Conservation (phyloP, 1,284 basidiomycete species). For the Tylopilus orsonianus region DNA sequence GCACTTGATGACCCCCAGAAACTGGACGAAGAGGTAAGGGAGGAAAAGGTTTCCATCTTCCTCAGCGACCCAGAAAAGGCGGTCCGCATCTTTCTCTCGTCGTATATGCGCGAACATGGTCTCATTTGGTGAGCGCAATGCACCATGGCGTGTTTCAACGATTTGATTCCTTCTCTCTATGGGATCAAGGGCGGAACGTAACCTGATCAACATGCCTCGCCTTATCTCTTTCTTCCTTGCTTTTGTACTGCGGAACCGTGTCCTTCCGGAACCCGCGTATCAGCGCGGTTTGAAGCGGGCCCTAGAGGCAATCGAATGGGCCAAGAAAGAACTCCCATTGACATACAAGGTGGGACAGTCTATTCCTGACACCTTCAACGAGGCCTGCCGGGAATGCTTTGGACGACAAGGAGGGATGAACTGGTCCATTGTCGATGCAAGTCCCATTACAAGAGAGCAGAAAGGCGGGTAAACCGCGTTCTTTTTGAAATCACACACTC, state of each 20-base stretch:
- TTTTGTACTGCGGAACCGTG: constrained; percentile 58
- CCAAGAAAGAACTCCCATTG: constrained; percentile 55
- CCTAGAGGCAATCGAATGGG: constrained; percentile 46
- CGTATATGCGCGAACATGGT: constrained; percentile 61
- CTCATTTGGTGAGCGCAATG: constrained; percentile 52
- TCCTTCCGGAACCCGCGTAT: constrained; percentile 42
- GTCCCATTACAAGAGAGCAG: constrained; percentile 5
- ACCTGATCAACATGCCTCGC: constrained; percentile 49
- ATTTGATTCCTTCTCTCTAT: not conserved
- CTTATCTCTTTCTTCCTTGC: constrained; percentile 61
- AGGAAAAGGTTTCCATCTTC: constrained; percentile 51
- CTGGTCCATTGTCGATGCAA: constrained; percentile 21
- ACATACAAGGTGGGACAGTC: constrained; percentile 51
- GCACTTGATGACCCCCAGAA: constrained; percentile 35
- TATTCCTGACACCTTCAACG: constrained; percentile 56
- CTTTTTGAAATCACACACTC: constrained; percentile 4
- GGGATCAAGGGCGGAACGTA: constrained; percentile 41
- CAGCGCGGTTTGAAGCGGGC: constrained; percentile 50
- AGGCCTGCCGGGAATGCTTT: constrained; percentile 47
- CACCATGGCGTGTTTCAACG: not conserved
- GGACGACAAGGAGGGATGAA: constrained; percentile 41
- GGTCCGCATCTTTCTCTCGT: constrained; percentile 62
- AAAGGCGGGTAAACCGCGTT: constrained; percentile 3
- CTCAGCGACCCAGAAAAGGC: constrained; percentile 53
- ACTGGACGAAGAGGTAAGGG: constrained; percentile 39